A percentile compares a stretch with the other conserved stretches of the same genome.
Evolutionary conservation across 225 moss, liverwort and hornwort genomes (phyloP).

Genomic region (Bryoerythrophyllum caledonicum): DNA sequence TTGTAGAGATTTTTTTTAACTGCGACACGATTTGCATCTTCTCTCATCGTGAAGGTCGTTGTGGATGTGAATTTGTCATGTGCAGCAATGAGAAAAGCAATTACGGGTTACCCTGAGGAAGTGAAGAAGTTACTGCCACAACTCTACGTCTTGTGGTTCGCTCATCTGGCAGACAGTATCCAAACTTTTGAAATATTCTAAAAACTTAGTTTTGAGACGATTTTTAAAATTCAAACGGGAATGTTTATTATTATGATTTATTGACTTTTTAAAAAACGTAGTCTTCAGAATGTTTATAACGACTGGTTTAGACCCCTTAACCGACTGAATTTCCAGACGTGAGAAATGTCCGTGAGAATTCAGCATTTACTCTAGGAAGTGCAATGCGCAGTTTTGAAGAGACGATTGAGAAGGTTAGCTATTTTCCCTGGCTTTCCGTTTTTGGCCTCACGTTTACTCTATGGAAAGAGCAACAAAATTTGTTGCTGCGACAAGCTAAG

Average conservation of each 20-base stretch:
- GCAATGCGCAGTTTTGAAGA: slow-evolving; percentile 71
- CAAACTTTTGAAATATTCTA: not conserved
- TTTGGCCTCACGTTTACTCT: not conserved
- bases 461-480: not conserved
- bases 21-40: slow-evolving; percentile 16
- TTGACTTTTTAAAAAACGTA: not conserved
- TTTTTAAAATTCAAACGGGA: not conserved
- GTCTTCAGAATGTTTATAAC: slow-evolving; percentile 14
- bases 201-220: slow-evolving; percentile 7
- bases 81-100: slow-evolving; percentile 64
- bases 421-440: slow-evolving; percentile 3
- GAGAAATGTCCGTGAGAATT: slow-evolving; percentile 71
- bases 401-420: slow-evolving; percentile 57
- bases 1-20: not conserved
- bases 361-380: slow-evolving; percentile 73
- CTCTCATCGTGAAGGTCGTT: slow-evolving; percentile 26
- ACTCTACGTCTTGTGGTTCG: slow-evolving; percentile 67
- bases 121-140: slow-evolving; percentile 51
- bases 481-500: not conserved
- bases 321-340: slow-evolving; percentile 46
- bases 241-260: not conserved
- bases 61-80: slow-evolving; percentile 17
- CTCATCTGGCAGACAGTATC: slow-evolving; percentile 85
- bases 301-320: slow-evolving; percentile 31
- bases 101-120: slow-evolving; percentile 67